Percentiles rank a stretch among this genome's conserved stretches.
Conservation (phyloP, 257 asterid genomes). For the Echites panduratus region DNA sequence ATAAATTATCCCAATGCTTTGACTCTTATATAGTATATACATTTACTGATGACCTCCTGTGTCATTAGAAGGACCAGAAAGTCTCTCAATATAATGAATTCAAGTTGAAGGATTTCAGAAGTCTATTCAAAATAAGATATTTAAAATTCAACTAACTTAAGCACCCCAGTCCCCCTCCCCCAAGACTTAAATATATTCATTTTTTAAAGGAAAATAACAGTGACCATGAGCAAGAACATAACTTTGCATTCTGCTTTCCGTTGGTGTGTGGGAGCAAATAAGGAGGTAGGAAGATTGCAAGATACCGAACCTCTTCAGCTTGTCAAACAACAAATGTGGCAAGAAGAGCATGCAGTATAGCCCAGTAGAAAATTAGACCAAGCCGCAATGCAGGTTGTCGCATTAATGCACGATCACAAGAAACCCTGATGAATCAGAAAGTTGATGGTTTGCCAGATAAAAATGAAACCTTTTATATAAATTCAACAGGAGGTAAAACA, state of each 20-base stretch:
- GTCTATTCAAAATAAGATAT: not conserved
- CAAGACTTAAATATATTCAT: not conserved
- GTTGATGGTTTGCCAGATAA: conserved; percentile 8
- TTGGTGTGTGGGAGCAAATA: not conserved
- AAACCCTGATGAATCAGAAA: conserved; percentile 57
- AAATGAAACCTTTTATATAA: not conserved
- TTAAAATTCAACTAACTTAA: too few relatives aligned
- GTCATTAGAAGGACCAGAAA: not conserved
- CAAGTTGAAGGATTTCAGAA: not conserved
- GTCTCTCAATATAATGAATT: not conserved
- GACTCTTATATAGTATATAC: not conserved
- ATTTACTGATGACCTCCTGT: not conserved
- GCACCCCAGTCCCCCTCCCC: too few relatives aligned
- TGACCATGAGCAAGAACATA: not conserved
- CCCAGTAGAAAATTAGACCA: conserved; percentile 86
- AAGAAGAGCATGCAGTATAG: conserved; percentile 71
- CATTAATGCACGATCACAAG: conserved; percentile 95
- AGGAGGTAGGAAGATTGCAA: conserved; percentile 17
- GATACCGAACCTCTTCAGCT: conserved; percentile 22
- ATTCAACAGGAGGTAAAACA: not conserved
- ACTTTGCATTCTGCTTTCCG: not conserved
- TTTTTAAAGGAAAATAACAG: not conserved
- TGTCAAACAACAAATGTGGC: conserved; percentile 70
- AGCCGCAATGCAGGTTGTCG: conserved; percentile 94
- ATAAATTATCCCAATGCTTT: not conserved